Percentiles rank a stretch among this genome's conserved stretches.
These are phyloP conservation scores for Pythium biforme DNA, from an alignment of 352 stramenopile species.

Conservation along the genomic window DNA sequence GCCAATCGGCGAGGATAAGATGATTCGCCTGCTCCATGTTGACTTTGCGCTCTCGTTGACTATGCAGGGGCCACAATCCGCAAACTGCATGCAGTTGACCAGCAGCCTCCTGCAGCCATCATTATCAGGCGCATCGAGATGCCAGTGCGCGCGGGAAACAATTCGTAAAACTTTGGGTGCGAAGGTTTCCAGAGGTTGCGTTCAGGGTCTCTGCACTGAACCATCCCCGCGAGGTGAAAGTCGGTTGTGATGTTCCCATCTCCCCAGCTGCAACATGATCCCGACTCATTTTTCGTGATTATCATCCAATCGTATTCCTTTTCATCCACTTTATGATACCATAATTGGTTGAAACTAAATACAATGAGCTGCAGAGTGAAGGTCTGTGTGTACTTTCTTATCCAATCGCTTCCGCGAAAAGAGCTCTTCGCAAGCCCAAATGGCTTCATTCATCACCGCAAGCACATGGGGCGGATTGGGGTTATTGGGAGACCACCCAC, in stretches of 20 bases:
- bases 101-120: neutral
- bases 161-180: neutral
- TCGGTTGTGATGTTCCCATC: neutral
- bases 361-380: neutral
- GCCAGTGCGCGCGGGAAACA: neutral
- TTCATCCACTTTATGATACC: neutral
- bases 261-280: conserved; percentile 14
- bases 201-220: too few species aligned
- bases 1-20: neutral
- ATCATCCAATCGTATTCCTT: conserved; percentile 2
- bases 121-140: neutral
- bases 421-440: neutral
- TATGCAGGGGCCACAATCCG: neutral
- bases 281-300: neutral
- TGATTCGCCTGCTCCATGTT: neutral
- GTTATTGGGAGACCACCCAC: neutral
- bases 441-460: conserved; percentile 8
- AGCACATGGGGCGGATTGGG: conserved; percentile 10
- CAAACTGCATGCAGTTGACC: neutral
- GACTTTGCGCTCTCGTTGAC: neutral
- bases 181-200: neutral
- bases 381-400: conserved; percentile 8
- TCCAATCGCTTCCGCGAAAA: neutral
- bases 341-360: neutral
- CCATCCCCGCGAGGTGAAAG: neutral